Percentiles rank a stretch among this genome's conserved stretches.
Evolutionary conservation across 345 rosid species (phyloP).

Genomic region (Eucalyptus pauciflora): DNA sequence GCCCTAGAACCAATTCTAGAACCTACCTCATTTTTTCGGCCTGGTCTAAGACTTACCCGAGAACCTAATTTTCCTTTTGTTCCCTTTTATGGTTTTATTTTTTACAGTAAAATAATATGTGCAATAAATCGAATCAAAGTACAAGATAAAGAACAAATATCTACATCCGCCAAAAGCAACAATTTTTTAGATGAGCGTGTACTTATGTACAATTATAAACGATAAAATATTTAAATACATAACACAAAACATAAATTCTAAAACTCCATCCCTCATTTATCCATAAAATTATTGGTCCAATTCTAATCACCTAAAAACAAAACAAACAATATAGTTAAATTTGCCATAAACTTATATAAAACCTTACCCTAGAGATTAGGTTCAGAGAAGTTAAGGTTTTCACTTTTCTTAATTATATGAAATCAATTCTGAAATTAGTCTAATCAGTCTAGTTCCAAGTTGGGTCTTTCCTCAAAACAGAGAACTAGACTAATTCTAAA

Average conservation of each 20-base stretch:
- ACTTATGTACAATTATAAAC: neutral
- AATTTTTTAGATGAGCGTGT: neutral
- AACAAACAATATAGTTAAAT: neutral
- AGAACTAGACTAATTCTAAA: no score
- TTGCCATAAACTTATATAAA: neutral
- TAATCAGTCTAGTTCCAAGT: fast-evolving
- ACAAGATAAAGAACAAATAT: no score
- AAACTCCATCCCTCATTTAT: neutral
- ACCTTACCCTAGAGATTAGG: neutral
- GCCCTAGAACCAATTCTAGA: fast-evolving
- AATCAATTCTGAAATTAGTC: neutral
- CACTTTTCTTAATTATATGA: neutral
- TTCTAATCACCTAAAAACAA: neutral
- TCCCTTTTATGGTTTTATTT: neutral
- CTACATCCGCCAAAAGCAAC: neutral
- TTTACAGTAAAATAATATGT: neutral
- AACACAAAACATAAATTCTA: no score
- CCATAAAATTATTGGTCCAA: neutral
- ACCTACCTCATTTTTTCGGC: fast-evolving
- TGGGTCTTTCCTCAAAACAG: fast-evolving
- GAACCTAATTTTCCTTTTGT: neutral
- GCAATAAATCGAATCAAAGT: neutral
- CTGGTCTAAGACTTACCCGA: fast-evolving
- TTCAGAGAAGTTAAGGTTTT: neutral
- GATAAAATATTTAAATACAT: no score